phyloP scores from a whole-genome alignment of 164 flowering plant species.

The Nelumbo lutea region DNA sequence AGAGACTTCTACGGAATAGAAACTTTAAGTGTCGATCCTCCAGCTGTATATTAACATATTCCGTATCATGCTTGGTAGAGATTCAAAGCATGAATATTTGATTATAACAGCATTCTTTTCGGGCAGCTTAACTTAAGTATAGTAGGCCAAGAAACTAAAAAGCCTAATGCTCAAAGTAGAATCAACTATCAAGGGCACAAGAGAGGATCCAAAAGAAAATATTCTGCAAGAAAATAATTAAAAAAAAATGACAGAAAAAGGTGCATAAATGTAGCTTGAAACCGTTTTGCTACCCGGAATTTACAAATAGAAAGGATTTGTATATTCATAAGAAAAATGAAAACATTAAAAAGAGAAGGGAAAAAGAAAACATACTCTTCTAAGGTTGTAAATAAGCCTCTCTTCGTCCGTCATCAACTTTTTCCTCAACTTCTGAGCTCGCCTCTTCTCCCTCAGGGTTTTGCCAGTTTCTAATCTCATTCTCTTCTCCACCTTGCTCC shows the following conservation, averaged over 20 bases:
- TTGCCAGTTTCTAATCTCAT: constrained; percentile 78
- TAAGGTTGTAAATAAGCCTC: constrained; percentile 70
- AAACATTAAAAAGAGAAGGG: neutral
- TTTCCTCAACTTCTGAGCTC: constrained; percentile 60
- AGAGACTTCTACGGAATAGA: too few species aligned
- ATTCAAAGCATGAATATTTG: neutral
- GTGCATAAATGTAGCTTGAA: neutral
- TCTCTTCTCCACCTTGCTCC: constrained; percentile 69
- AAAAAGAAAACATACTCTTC: constrained; percentile 47
- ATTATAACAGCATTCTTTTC: neutral
- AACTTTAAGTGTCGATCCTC: too few species aligned
- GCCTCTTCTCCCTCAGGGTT: constrained; percentile 57
- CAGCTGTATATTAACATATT: too few species aligned
- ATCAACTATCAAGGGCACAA: neutral
- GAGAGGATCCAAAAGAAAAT: neutral
- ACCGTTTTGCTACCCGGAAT: neutral
- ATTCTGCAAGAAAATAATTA: neutral
- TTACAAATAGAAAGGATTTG: neutral
- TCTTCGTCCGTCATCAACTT: constrained; percentile 89
- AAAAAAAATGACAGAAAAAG: neutral
- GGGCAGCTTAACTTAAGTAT: neutral
- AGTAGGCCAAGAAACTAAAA: neutral
- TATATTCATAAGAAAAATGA: neutral
- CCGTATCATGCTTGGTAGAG: too few species aligned
- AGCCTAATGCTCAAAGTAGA: neutral